These are phyloP conservation scores for Collybia sordida DNA, from an alignment of 768 basidiomycete genomes.

Conservation along the genomic window DNA sequence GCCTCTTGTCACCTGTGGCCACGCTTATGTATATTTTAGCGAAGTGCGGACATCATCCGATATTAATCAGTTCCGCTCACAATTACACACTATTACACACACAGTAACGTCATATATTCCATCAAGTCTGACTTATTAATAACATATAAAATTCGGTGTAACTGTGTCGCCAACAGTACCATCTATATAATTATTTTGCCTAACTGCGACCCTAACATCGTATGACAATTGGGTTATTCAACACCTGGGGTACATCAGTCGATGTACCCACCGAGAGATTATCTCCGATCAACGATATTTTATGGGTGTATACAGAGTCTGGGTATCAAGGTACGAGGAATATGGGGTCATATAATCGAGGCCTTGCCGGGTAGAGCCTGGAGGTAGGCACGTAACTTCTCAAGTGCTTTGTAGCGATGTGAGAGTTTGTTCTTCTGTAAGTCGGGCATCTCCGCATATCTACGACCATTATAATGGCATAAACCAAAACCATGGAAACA, in stretches of 20 bases:
- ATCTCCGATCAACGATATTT: too few relatives aligned
- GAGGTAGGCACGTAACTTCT: conserved; percentile 57
- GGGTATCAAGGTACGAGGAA: too few relatives aligned
- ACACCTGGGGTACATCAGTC: too few relatives aligned
- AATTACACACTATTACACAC: background rate
- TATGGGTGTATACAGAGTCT: too few relatives aligned
- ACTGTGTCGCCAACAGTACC: too few relatives aligned
- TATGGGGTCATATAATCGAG: background rate
- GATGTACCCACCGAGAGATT: too few relatives aligned
- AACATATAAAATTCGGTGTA: background rate
- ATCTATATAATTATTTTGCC: too few relatives aligned
- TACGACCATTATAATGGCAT: conserved; percentile 20
- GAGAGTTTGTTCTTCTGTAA: conserved; percentile 72
- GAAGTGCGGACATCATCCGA: background rate
- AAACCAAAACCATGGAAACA: background rate
- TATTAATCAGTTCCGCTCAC: background rate
- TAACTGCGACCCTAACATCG: too few relatives aligned
- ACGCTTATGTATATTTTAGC: background rate
- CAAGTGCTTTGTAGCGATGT: conserved; percentile 73
- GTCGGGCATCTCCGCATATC: conserved; percentile 75
- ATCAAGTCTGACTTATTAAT: conserved; percentile 2
- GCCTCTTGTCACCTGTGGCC: background rate
- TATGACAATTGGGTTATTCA: too few relatives aligned
- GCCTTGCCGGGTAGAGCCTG: conserved; percentile 25
- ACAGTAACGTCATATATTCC: background rate